These are phyloP conservation scores for Cylindrotheca closterium DNA, from an alignment of 108 stramenopile genomes.

Conservation along the genomic window DNA sequence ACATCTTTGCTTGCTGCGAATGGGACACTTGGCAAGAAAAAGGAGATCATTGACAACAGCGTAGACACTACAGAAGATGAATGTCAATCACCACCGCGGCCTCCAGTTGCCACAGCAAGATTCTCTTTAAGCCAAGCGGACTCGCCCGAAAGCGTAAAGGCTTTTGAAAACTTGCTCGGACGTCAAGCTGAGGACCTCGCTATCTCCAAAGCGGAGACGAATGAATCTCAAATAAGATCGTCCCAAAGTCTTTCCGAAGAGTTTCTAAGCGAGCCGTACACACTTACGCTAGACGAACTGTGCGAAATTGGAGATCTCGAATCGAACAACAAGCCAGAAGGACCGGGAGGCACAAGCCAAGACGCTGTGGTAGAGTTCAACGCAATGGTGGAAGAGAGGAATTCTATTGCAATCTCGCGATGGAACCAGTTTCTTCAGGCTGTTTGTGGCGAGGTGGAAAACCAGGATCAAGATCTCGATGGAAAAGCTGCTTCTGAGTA, in stretches of 20 bases:
- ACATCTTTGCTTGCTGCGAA: constrained; percentile 21
- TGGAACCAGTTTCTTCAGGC: constrained; percentile 40
- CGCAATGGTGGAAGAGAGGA: background rate
- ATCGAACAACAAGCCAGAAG: too few species aligned
- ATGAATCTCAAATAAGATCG: background rate
- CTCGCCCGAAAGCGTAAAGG: background rate
- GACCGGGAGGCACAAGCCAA: background rate
- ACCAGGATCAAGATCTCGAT: constrained; percentile 23
- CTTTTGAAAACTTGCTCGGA: background rate
- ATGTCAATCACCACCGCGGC: too few species aligned
- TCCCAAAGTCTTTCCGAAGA: background rate
- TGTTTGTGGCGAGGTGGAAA: constrained; percentile 60
- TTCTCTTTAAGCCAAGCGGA: too few species aligned
- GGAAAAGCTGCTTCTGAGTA: constrained; percentile 27
- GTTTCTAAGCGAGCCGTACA: background rate
- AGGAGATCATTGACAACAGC: background rate
- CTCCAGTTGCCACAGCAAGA: background rate
- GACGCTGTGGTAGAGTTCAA: constrained; percentile 14
- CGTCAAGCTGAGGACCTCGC: background rate
- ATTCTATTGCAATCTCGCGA: constrained; percentile 15
- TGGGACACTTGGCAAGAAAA: background rate
- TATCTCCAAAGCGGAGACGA: background rate
- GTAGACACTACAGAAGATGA: background rate
- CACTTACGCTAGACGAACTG: constrained; percentile 3
- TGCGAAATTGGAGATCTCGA: background rate